Evolutionary conservation across 495 filamentous ascomycete species (phyloP).

Genomic region (Amorphotheca resinae): DNA sequence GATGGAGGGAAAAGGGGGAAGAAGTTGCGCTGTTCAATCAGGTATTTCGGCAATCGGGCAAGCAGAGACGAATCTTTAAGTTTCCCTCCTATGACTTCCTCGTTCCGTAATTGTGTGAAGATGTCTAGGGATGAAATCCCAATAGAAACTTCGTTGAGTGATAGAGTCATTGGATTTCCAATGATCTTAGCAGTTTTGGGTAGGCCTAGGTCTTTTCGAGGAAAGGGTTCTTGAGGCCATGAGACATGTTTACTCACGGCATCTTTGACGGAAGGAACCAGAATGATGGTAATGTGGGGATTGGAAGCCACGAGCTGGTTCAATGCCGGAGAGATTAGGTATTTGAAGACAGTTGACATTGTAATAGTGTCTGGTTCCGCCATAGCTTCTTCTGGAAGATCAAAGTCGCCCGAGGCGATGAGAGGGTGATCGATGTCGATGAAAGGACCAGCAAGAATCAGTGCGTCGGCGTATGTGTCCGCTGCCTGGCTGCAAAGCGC

Average conservation of each 20-base stretch:
- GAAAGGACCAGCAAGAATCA: constrained; percentile 78
- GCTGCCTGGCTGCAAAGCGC: constrained; percentile 67
- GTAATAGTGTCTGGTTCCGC: constrained; percentile 65
- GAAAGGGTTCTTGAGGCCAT: constrained; percentile 80
- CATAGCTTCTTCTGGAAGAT: constrained; percentile 59
- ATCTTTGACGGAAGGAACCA: constrained; percentile 82
- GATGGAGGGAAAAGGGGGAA: constrained; percentile 77
- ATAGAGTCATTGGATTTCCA: constrained; percentile 78
- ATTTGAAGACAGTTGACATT: constrained; percentile 69
- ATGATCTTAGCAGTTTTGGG: constrained; percentile 65
- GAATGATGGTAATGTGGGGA: constrained; percentile 65
- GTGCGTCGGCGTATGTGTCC: constrained; percentile 60
- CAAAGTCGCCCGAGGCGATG: constrained; percentile 81
- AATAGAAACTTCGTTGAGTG: constrained; percentile 70
- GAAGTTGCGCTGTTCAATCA: constrained; percentile 83
- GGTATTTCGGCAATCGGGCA: constrained; percentile 51
- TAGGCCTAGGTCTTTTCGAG: constrained; percentile 53
- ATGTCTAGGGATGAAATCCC: constrained; percentile 75
- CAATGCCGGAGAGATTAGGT: constrained; percentile 57
- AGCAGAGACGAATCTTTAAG: constrained; percentile 39
- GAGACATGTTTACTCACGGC: constrained; percentile 68
- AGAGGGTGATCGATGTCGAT: constrained; percentile 83
- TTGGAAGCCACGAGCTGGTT: constrained; percentile 50
- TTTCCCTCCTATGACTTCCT: constrained; percentile 51
- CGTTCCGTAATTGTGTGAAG: constrained; percentile 62